A percentile compares a stretch with the other conserved stretches of the same genome.
Conservation (phyloP, 768 basidiomycete species). For the Suillus subluteus region DNA sequence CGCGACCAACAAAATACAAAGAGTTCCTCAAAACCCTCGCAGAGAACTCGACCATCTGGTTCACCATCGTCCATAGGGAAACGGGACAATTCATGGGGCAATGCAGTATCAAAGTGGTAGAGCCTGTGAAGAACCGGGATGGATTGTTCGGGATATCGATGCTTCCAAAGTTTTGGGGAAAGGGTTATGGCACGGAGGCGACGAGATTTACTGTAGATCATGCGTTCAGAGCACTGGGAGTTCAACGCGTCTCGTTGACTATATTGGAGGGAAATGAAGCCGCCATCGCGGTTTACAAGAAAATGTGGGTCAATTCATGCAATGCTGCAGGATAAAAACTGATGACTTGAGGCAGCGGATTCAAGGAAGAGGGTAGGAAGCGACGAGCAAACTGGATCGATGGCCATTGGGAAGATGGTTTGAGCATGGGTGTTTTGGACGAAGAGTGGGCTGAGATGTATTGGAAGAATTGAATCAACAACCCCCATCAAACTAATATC, state of each 20-base stretch:
- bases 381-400: slow-evolving; percentile 34
- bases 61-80: slow-evolving; percentile 26
- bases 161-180: slow-evolving; percentile 27
- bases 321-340: not conserved
- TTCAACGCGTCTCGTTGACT: slow-evolving; percentile 35
- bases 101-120: slow-evolving; percentile 19
- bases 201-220: slow-evolving; percentile 24
- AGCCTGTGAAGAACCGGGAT: slow-evolving; percentile 31
- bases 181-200: slow-evolving; percentile 27
- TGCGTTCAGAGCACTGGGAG: slow-evolving; percentile 25
- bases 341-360: slow-evolving; percentile 27
- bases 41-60: slow-evolving; percentile 20
- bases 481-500: not conserved
- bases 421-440: slow-evolving; percentile 37
- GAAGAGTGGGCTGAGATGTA: slow-evolving; percentile 33
- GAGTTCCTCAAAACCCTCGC: slow-evolving; percentile 19
- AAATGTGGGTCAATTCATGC: slow-evolving; percentile 28
- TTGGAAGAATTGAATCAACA: not conserved
- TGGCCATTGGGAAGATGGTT: slow-evolving; percentile 36
- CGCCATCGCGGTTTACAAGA: slow-evolving; percentile 32
- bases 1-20: slow-evolving; percentile 20
- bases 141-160: slow-evolving; percentile 29
- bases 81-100: slow-evolving; percentile 26
- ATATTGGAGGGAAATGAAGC: slow-evolving; percentile 23
- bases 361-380: slow-evolving; percentile 36